A percentile compares a stretch with the other conserved stretches of the same genome.
Conservation (phyloP, 345 rosid species). For the Heritiera fomes region DNA sequence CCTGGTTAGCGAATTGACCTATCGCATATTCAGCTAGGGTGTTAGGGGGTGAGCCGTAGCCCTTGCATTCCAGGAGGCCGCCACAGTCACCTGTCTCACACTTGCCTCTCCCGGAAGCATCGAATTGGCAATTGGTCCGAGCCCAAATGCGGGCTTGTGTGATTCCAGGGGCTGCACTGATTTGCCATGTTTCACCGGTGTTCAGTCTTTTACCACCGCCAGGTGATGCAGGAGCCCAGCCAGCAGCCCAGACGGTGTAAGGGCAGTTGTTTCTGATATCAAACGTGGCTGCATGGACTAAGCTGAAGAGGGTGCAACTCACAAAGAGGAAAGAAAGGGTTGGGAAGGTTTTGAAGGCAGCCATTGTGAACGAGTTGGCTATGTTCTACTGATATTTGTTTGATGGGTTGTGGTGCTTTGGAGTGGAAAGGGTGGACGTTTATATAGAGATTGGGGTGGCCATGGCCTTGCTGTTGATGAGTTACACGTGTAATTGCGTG, state of each 20-base stretch:
- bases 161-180: conserved; percentile 15
- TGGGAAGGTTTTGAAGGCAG: conserved; percentile 7
- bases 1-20: not conserved
- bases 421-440: not conserved
- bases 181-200: conserved; percentile 14
- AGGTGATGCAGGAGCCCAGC: not conserved
- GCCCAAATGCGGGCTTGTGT: conserved; percentile 10
- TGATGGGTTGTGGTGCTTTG: not conserved
- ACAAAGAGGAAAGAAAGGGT: conserved; percentile 12
- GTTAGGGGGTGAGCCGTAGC: conserved; percentile 9
- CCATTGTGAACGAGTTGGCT: not conserved
- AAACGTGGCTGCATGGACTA: conserved; percentile 14
- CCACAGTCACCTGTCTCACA: conserved; percentile 18
- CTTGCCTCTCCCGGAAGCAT: not conserved
- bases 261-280: conserved; percentile 17
- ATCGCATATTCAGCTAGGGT: conserved; percentile 11
- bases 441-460: not conserved
- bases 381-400: not conserved
- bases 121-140: conserved; percentile 15
- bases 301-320: not conserved
- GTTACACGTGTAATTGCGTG: conserved; percentile 5
- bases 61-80: conserved; percentile 10
- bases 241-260: conserved; percentile 16
- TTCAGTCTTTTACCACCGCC: not conserved
- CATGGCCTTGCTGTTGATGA: not conserved